Conservation (phyloP, 169 alveolate species). For the Eimeria sp. region DNA sequence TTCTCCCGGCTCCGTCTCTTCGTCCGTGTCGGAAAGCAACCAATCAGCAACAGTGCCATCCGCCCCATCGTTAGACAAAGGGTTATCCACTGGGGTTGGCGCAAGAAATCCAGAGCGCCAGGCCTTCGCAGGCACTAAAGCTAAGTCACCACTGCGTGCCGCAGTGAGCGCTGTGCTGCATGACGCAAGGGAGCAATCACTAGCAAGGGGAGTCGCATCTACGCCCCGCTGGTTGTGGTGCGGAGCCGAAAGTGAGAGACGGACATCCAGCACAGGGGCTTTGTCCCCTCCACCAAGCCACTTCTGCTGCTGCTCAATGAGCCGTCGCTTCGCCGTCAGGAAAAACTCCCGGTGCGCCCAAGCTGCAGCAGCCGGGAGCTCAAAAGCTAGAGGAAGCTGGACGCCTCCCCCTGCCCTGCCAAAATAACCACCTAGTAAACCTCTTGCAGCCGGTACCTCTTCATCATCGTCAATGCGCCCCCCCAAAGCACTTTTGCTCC, state of each 20-base stretch:
- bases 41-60: conserved; percentile 73
- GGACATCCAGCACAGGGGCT: conserved; percentile 72
- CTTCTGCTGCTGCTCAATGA: conserved; percentile 74
- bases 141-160: conserved; percentile 54
- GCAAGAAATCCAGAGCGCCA: conserved; percentile 51
- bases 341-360: conserved; percentile 77
- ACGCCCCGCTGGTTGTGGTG: conserved; percentile 70
- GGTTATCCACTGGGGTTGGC: not conserved
- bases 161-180: conserved; percentile 75
- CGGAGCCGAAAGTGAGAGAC: conserved; percentile 69
- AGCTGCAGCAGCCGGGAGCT: conserved; percentile 76
- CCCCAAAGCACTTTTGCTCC: conserved; percentile 33
- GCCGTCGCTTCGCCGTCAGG: conserved; percentile 74
- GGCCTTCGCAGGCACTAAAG: not conserved
- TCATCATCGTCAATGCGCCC: conserved; percentile 15
- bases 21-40: conserved; percentile 75
- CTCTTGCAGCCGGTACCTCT: not conserved
- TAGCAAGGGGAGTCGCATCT: conserved; percentile 73
- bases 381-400: conserved; percentile 71
- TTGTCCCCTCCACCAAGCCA: conserved; percentile 79
- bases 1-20: conserved; percentile 69
- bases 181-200: conserved; percentile 72
- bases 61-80: conserved; percentile 41
- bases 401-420: conserved; percentile 77
- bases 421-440: conserved; percentile 65